phyloP scores from a whole-genome alignment of 345 rosid species.

The Salix udensis region DNA sequence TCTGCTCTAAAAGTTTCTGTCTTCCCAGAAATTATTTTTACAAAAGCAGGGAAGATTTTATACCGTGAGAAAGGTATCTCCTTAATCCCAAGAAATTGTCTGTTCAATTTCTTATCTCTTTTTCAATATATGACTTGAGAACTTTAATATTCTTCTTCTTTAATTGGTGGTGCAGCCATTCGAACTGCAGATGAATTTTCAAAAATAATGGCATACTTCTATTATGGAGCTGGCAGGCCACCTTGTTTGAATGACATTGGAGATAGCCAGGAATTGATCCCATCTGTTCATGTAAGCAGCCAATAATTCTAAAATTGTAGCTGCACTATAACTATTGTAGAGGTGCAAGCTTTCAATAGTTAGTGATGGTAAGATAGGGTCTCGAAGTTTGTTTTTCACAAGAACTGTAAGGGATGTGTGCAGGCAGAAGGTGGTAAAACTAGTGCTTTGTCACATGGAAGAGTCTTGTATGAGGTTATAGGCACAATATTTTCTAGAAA shows the following conservation, averaged over 20 bases:
- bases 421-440: neutral
- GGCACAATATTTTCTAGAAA: neutral
- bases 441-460: neutral
- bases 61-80: slow-evolving; percentile 73
- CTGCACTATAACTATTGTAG: neutral
- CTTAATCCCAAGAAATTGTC: neutral
- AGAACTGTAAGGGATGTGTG: neutral
- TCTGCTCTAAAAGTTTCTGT: slow-evolving; percentile 61
- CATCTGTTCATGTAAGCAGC: slow-evolving; percentile 35
- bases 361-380: neutral
- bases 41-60: slow-evolving; percentile 81
- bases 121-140: slow-evolving; percentile 2
- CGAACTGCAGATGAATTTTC: slow-evolving; percentile 72
- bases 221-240: slow-evolving; percentile 87
- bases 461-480: neutral
- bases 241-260: slow-evolving; percentile 38
- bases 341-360: neutral
- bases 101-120: neutral
- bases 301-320: slow-evolving; percentile 4
- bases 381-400: neutral
- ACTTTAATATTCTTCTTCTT: neutral
- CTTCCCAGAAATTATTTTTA: slow-evolving; percentile 76
- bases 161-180: slow-evolving; percentile 37
- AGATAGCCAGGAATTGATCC: slow-evolving; percentile 53
- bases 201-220: slow-evolving; percentile 84